Evolutionary conservation across 495 filamentous ascomycete species (phyloP), one percentile per base, ranked within the genome.

Genomic region (Penicillium parvum): DNA sequence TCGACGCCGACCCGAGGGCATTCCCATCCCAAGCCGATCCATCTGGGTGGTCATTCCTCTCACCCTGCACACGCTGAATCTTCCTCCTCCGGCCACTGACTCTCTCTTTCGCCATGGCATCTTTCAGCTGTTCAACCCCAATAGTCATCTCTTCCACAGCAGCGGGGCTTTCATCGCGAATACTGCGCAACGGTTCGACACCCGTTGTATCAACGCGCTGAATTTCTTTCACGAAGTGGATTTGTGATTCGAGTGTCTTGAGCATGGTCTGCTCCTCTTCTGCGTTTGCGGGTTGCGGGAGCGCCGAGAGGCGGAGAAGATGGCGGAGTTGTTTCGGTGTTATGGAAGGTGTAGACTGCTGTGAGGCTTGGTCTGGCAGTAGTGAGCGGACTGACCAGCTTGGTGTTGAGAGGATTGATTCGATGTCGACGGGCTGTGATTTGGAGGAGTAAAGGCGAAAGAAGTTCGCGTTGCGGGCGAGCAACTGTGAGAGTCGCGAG

Each of bases 301-400:
- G 82, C 21, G 92, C 89, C 5, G 90, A 95, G 44, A 98, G 82
- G 11, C 88, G 85, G 28, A 95, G 83, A 8, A 99, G 83, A 64
- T 96, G 92, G 47, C 78, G 79, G 1, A 98, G 76, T 55, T 82
- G 67, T 43, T 75, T 61, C 4, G 75, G 64, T 0, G 74, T 75
- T 37, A 79, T 55, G 26, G 63, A 53, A 43, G 58, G 42, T 32
- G 60, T 26, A 3, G 61, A 50, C n/a, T 63, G 16, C 34, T 66
- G 49, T 18, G 53, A 40, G 10, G 53, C 32, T 18, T 64, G 37
- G 14, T 76, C 57, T 1, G 84, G 78, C 4, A 95, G 78, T 9
- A 96, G 78, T 5, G 84, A 82, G 17, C 77, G 74, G 45, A 96
- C 85, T 25, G 91, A 96, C 90, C 90, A 96, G 48, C 75, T 82